Percentiles rank a stretch among this genome's conserved stretches.
These are phyloP conservation scores for Erysimum pusillum DNA, from an alignment of 441 rosid species.

Conservation along the genomic window DNA sequence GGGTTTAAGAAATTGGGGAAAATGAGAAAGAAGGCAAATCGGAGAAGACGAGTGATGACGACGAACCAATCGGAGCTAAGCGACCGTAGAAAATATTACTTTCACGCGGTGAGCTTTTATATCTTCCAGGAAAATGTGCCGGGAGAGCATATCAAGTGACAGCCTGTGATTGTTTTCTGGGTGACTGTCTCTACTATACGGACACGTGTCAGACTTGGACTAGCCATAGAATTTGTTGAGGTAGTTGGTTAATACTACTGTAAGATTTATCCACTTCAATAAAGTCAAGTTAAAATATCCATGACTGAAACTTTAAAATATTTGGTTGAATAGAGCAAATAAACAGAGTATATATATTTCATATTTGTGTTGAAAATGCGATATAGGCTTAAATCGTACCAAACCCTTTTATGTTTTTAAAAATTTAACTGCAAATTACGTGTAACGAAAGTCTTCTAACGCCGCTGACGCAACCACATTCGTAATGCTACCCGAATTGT, in stretches of 20 bases:
- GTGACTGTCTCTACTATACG: constrained; percentile 8
- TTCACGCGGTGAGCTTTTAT: constrained; percentile 16
- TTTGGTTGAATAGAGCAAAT: not conserved
- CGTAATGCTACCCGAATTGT: not conserved
- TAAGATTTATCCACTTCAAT: constrained; percentile 4
- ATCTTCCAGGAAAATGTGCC: constrained; percentile 31
- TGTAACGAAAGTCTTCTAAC: constrained; percentile 41
- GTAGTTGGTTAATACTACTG: not conserved
- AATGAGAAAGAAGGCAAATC: not conserved
- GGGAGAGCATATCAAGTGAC: constrained; percentile 6
- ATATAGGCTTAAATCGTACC: constrained; percentile 1
- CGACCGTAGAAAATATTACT: not conserved
- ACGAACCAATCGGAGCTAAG: constrained; percentile 33
- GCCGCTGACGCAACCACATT: constrained; percentile 40
- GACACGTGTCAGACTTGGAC: constrained; percentile 24
- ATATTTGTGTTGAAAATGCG: constrained; percentile 10
- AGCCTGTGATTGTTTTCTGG: constrained; percentile 13
- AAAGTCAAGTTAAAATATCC: not conserved
- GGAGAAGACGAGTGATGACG: constrained; percentile 25
- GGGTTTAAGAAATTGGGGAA: constrained; percentile 30
- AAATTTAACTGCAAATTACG: constrained; percentile 34
- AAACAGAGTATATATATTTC: not conserved
- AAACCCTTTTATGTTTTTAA: not conserved
- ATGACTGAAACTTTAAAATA: not conserved
- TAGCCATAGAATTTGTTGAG: constrained; percentile 26